These are phyloP conservation scores for Colletotrichum eremochloae DNA, from an alignment of 2,329 filamentous ascomycete genomes.

Conservation along the genomic window DNA sequence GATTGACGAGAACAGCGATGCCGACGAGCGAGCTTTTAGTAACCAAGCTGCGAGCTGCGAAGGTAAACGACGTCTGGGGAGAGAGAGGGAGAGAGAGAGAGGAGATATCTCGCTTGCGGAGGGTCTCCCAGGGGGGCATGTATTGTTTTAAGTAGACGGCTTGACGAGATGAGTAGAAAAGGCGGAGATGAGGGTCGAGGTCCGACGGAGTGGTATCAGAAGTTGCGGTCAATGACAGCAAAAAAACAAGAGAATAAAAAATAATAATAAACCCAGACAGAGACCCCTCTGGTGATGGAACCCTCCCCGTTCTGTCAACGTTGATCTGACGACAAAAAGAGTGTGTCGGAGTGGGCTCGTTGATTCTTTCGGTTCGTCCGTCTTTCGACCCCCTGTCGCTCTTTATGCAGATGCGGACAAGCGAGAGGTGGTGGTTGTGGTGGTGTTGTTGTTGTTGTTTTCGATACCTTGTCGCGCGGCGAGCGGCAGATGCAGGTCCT, in stretches of 20 bases:
- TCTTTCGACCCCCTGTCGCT: slow-evolving; percentile 12
- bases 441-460: slow-evolving; percentile 1
- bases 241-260: too few species aligned
- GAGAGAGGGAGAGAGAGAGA: not conserved
- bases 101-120: slow-evolving; percentile 13
- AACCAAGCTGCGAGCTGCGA: slow-evolving; percentile 38
- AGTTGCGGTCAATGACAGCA: slow-evolving; percentile 32
- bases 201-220: slow-evolving; percentile 22
- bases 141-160: slow-evolving; percentile 14
- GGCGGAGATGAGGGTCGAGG: slow-evolving; percentile 33
- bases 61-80: slow-evolving; percentile 12
- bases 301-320: slow-evolving; percentile 13
- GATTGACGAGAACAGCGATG: slow-evolving; percentile 6
- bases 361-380: not conserved
- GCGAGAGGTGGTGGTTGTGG: not conserved
- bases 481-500: slow-evolving; percentile 22
- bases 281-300: slow-evolving; percentile 18
- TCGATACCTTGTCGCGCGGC: not conserved
- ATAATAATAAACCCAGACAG: slow-evolving; percentile 13
- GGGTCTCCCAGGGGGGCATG: slow-evolving; percentile 22
- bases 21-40: slow-evolving; percentile 39
- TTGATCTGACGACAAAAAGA: slow-evolving; percentile 38
- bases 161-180: slow-evolving; percentile 32
- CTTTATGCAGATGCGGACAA: not conserved
- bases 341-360: slow-evolving; percentile 23